A percentile compares a stretch with the other conserved stretches of the same genome.
Conservation (phyloP, 2,329 filamentous ascomycete species). For the Periconia sp. region DNA sequence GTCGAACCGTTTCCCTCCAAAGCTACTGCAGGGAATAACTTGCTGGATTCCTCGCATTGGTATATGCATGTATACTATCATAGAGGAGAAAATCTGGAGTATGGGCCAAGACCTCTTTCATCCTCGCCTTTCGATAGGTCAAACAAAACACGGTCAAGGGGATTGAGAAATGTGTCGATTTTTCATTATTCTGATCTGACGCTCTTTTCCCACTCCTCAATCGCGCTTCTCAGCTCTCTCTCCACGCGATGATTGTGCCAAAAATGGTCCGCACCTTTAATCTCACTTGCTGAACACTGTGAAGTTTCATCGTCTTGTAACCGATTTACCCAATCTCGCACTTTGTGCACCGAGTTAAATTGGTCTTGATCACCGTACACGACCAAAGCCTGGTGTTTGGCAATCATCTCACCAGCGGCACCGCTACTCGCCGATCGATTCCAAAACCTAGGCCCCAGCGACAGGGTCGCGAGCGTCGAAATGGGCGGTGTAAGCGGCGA, state of each 20-base stretch:
- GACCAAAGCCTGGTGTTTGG: constrained; percentile 56
- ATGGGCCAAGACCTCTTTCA: too few species aligned
- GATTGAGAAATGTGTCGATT: too few species aligned
- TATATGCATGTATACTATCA: too few species aligned
- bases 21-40: too few species aligned
- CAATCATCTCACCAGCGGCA: constrained; percentile 18
- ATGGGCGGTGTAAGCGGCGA: constrained; percentile 51
- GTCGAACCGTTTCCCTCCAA: too few species aligned
- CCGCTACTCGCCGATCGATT: constrained; percentile 13
- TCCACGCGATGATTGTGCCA: constrained; percentile 49
- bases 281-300: constrained; percentile 46
- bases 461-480: constrained; percentile 38
- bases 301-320: constrained; percentile 44
- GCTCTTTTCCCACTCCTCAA: constrained; percentile 45
- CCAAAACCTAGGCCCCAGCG: constrained; percentile 33
- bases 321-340: constrained; percentile 66
- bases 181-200: background rate
- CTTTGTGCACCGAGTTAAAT: constrained; percentile 68
- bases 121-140: too few species aligned
- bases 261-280: constrained; percentile 56
- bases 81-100: too few species aligned
- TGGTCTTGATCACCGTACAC: constrained; percentile 75
- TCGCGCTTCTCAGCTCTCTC: constrained; percentile 39
- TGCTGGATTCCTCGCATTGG: too few species aligned
- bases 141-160: too few species aligned